phyloP scores from a whole-genome alignment of 2,329 filamentous ascomycete genomes.

The Pseudocercospora vitis region DNA sequence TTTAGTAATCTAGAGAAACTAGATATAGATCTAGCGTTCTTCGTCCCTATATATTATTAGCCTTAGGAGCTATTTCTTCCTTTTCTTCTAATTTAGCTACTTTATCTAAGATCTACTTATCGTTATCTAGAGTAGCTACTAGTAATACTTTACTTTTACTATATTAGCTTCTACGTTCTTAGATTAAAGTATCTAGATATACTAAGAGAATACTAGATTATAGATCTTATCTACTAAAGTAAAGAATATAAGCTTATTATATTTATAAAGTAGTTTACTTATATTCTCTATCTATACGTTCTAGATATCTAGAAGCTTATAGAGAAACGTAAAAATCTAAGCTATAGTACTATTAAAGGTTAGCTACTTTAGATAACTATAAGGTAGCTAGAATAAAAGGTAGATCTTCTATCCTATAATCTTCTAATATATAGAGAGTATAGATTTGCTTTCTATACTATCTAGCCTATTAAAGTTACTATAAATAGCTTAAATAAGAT shows the following conservation, averaged over 20 bases:
- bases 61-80: too few relatives aligned
- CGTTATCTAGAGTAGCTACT: too few relatives aligned
- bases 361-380: neutral
- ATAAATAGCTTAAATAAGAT: neutral
- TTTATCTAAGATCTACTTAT: too few relatives aligned
- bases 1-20: too few relatives aligned
- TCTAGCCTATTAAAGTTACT: neutral
- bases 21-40: too few relatives aligned
- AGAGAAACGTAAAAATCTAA: neutral
- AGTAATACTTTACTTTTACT: neutral
- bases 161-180: neutral
- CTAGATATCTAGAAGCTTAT: neutral
- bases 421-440: neutral
- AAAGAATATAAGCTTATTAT: neutral
- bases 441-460: neutral
- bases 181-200: neutral
- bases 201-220: neutral
- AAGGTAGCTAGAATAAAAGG: neutral
- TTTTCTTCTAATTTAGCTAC: too few relatives aligned
- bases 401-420: neutral
- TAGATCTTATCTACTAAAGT: neutral
- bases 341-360: neutral
- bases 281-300: neutral
- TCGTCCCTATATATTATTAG: too few relatives aligned
- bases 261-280: neutral